phyloP scores from a whole-genome alignment of 495 filamentous ascomycete species.

The Aspergillus cavernicola region DNA sequence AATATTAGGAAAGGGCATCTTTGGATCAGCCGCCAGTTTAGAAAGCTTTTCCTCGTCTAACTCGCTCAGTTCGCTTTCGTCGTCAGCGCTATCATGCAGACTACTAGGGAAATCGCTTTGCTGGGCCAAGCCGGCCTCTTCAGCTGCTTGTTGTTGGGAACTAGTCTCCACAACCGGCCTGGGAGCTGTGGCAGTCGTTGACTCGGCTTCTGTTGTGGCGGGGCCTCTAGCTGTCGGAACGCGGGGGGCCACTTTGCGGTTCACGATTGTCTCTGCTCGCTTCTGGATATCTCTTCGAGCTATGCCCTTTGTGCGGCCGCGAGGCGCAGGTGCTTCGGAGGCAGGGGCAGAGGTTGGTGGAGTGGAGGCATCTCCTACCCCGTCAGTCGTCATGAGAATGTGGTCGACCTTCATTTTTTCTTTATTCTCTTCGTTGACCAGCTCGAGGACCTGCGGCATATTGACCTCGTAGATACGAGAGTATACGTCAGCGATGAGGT shows the following conservation, averaged over 20 bases:
- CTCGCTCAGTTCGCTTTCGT: slow-evolving; percentile 78
- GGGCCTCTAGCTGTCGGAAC: slow-evolving; percentile 26
- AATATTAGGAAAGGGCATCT: slow-evolving; percentile 37
- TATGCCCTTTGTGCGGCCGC: slow-evolving; percentile 56
- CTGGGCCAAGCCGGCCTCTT: slow-evolving; percentile 19
- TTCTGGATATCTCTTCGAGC: slow-evolving; percentile 61
- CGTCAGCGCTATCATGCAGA: slow-evolving; percentile 71
- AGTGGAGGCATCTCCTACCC: slow-evolving; percentile 33
- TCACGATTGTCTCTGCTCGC: slow-evolving; percentile 56
- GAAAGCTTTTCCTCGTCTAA: slow-evolving; percentile 52
- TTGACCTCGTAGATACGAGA: slow-evolving; percentile 67
- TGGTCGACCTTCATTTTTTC: slow-evolving; percentile 59
- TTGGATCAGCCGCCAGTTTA: slow-evolving; percentile 31
- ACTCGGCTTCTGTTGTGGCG: slow-evolving; percentile 23
- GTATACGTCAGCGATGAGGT: slow-evolving; percentile 85
- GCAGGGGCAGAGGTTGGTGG: slow-evolving; percentile 33
- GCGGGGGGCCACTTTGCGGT: slow-evolving; percentile 38
- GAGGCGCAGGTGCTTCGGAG: slow-evolving; percentile 41
- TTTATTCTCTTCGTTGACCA: slow-evolving; percentile 49
- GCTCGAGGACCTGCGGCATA: slow-evolving; percentile 42
- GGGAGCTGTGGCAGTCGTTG: slow-evolving; percentile 10
- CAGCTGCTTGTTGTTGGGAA: slow-evolving; percentile 7
- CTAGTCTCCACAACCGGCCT: slow-evolving; percentile 16
- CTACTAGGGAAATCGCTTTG: slow-evolving; percentile 52
- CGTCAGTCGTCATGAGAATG: slow-evolving; percentile 44